Conservation (phyloP, 768 basidiomycete genomes). For the Tylopilus subfusipes region DNA sequence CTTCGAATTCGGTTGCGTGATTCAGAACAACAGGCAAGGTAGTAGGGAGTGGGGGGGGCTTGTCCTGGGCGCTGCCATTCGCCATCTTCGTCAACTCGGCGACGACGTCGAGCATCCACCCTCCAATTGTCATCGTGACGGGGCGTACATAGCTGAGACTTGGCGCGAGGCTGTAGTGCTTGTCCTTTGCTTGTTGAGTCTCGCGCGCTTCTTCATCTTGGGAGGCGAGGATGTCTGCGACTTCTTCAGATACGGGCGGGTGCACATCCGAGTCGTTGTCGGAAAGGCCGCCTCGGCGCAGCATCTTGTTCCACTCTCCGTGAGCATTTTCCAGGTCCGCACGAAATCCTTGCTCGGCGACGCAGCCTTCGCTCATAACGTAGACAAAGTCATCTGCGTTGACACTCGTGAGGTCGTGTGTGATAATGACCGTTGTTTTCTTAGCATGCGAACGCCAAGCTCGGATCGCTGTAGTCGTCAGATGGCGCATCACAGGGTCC, state of each 20-base stretch:
- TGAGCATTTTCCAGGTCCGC: constrained; percentile 61
- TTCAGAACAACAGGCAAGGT: constrained; percentile 18
- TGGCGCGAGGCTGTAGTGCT: constrained; percentile 43
- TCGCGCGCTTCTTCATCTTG: constrained; percentile 38
- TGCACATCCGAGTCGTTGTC: constrained; percentile 36
- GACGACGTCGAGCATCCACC: constrained; percentile 84
- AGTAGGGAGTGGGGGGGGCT: constrained; percentile 21
- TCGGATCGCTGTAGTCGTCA: constrained; percentile 74
- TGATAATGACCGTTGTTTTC: constrained; percentile 63
- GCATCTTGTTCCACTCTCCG: constrained; percentile 75
- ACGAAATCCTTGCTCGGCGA: constrained; percentile 88
- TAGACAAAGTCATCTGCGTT: constrained; percentile 79
- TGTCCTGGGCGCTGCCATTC: neutral
- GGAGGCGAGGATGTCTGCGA: constrained; percentile 48
- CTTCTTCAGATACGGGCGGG: constrained; percentile 34
- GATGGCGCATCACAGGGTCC: constrained; percentile 80
- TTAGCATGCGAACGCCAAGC: constrained; percentile 57
- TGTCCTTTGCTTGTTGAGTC: constrained; percentile 24
- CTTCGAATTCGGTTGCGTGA: constrained; percentile 19
- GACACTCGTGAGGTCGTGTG: constrained; percentile 91
- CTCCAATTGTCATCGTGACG: constrained; percentile 50
- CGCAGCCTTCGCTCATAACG: constrained; percentile 74
- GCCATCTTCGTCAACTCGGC: constrained; percentile 52
- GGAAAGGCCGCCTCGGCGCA: constrained; percentile 56
- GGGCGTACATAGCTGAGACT: constrained; percentile 43